Evolutionary conservation across 208 protist species (phyloP).

Genomic region (Leishmania lainsoni): DNA sequence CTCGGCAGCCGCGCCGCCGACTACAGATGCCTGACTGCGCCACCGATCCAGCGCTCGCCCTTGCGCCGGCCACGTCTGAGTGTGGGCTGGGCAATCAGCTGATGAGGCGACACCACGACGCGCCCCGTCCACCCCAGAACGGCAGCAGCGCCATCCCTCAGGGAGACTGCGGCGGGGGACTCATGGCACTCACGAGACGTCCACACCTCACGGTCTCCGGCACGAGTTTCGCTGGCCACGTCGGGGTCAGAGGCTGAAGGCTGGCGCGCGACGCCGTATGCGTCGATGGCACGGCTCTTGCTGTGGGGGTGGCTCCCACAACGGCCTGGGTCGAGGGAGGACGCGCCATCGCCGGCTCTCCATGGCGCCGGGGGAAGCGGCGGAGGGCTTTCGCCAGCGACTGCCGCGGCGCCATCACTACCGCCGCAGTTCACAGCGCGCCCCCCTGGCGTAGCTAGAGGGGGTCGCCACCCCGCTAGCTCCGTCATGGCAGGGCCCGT

Average conservation of each 20-base stretch:
- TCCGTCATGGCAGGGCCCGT: background rate
- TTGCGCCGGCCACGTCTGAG: background rate
- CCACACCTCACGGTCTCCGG: background rate
- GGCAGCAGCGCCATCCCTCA: background rate
- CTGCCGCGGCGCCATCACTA: background rate
- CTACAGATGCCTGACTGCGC: constrained; percentile 1
- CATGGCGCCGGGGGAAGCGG: constrained; percentile 22
- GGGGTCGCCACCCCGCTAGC: background rate
- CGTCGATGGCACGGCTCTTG: background rate
- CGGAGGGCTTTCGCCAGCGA: constrained; percentile 13
- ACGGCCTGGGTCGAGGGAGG: background rate
- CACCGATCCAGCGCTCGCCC: background rate
- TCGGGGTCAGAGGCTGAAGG: background rate
- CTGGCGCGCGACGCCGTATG: background rate
- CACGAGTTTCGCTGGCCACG: background rate
- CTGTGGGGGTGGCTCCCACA: background rate
- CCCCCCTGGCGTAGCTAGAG: background rate
- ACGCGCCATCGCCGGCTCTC: background rate
- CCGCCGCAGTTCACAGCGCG: background rate
- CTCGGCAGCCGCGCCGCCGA: background rate
- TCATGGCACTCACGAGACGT: background rate
- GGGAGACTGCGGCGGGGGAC: background rate
- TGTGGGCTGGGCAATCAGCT: background rate
- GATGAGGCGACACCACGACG: background rate
- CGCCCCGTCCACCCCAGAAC: background rate